Percentiles rank a stretch among this genome's conserved stretches.
phyloP scores from a whole-genome alignment of 805 yeast species.

The Candida saitoana region DNA sequence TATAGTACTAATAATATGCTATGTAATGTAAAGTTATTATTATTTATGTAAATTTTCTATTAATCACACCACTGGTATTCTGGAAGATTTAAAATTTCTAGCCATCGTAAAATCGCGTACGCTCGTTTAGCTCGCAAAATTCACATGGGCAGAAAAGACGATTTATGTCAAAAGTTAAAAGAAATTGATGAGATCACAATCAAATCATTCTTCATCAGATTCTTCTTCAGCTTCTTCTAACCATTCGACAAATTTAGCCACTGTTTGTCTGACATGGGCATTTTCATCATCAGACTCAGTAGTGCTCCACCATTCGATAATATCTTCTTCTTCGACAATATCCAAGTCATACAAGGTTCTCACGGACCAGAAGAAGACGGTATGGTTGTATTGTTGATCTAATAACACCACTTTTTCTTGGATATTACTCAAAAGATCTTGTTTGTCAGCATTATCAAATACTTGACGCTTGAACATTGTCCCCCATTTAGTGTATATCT shows the following conservation, averaged over 20 bases:
- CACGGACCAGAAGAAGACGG: constrained; percentile 49
- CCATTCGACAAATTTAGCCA: constrained; percentile 83
- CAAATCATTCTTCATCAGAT: constrained; percentile 23
- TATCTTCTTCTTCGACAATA: constrained; percentile 74
- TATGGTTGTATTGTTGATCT: constrained; percentile 41
- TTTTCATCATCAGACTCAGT: constrained; percentile 25
- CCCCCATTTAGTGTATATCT: constrained; percentile 80
- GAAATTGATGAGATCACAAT: constrained; percentile 22
- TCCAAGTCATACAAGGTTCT: constrained; percentile 75
- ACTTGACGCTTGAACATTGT: constrained; percentile 79
- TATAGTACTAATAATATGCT: neutral
- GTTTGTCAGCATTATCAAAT: constrained; percentile 72
- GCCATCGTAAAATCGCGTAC: constrained; percentile 1
- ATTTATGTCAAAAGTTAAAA: neutral
- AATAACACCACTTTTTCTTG: constrained; percentile 40
- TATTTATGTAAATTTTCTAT: neutral
- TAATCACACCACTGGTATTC: constrained; percentile 4
- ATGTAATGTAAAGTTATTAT: neutral
- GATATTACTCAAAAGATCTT: constrained; percentile 57
- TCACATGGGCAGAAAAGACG: neutral
- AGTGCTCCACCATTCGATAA: constrained; percentile 77
- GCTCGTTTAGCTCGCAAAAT: neutral
- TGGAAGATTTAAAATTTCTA: neutral
- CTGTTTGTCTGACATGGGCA: constrained; percentile 49
- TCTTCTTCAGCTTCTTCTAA: constrained; percentile 71